Evolutionary conservation across 352 stramenopile genomes (phyloP).

Genomic region (Pythium chondricola): DNA sequence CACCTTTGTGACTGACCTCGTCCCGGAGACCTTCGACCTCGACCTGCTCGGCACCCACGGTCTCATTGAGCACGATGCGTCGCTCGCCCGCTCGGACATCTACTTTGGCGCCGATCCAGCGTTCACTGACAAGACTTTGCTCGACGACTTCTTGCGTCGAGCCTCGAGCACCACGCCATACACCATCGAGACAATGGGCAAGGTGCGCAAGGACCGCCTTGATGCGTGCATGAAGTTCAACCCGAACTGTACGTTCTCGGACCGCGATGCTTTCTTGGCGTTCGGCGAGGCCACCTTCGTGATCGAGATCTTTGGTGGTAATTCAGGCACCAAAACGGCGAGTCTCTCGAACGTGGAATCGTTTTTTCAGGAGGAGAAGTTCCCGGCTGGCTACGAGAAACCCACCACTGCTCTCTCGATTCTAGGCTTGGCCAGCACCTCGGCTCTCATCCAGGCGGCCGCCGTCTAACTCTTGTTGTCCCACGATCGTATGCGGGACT

Average conservation of each 20-base stretch:
- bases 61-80: slow-evolving; percentile 29
- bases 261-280: slow-evolving; percentile 12
- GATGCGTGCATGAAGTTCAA: slow-evolving; percentile 1
- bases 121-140: slow-evolving; percentile 18
- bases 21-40: slow-evolving; percentile 36
- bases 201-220: slow-evolving; percentile 13
- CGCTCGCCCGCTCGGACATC: slow-evolving; percentile 25
- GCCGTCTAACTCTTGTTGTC: background rate
- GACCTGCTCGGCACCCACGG: slow-evolving; percentile 31
- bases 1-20: slow-evolving; percentile 17
- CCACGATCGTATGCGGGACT: no score
- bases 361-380: slow-evolving; percentile 24
- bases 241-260: slow-evolving; percentile 6
- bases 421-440: slow-evolving; percentile 1
- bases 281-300: slow-evolving; percentile 27
- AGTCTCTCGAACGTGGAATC: slow-evolving; percentile 6
- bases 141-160: slow-evolving; percentile 23
- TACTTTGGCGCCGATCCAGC: slow-evolving; percentile 30
- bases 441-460: slow-evolving; percentile 10
- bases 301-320: slow-evolving; percentile 17
- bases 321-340: slow-evolving; percentile 10
- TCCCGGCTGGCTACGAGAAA: slow-evolving; percentile 21
- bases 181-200: slow-evolving; percentile 6
- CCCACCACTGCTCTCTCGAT: slow-evolving; percentile 4
- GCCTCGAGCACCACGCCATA: slow-evolving; percentile 3